Percentiles rank a stretch among this genome's conserved stretches.
phyloP scores from a whole-genome alignment of 208 protist species.

The Crithidia acanthocephali region DNA sequence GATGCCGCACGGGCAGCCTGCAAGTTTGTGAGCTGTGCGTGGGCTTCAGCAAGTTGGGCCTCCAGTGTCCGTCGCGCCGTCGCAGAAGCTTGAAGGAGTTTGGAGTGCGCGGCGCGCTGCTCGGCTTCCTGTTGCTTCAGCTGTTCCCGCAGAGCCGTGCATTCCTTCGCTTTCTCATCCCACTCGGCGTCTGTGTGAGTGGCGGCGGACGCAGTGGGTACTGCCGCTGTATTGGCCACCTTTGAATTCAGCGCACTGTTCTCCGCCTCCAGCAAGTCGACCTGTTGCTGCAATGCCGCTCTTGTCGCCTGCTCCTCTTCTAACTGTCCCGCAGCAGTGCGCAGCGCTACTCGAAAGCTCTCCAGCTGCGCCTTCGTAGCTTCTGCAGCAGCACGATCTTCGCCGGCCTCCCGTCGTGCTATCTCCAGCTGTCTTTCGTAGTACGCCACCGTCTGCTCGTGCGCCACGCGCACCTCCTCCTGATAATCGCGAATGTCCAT shows the following conservation, averaged over 20 bases:
- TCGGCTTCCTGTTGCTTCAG: conserved; percentile 9
- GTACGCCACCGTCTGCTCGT: conserved; percentile 49
- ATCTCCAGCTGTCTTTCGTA: conserved; percentile 42
- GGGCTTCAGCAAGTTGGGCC: neutral
- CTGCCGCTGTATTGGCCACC: neutral
- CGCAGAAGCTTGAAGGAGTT: conserved; percentile 3
- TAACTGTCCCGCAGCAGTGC: conserved; percentile 4
- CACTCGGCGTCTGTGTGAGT: conserved; percentile 6
- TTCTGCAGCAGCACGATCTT: too few species aligned
- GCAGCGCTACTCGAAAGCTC: conserved; percentile 4
- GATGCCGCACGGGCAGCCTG: neutral
- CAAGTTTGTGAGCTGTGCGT: neutral
- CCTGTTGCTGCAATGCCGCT: neutral
- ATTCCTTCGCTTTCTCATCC: neutral
- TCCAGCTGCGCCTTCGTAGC: conserved; percentile 10
- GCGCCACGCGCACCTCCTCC: conserved; percentile 37
- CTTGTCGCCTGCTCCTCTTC: conserved; percentile 8
- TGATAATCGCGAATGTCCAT: conserved; percentile 38
- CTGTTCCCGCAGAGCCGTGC: neutral
- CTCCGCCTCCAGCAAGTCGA: conserved; percentile 10
- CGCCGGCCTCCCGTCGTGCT: conserved; percentile 2
- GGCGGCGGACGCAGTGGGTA: neutral
- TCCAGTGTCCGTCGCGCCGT: conserved; percentile 2
- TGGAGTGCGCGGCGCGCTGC: neutral
- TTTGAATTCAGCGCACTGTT: neutral